Evolutionary conservation across 257 asterid species (phyloP).

Genomic region (Oldenlandia corymbosa): DNA sequence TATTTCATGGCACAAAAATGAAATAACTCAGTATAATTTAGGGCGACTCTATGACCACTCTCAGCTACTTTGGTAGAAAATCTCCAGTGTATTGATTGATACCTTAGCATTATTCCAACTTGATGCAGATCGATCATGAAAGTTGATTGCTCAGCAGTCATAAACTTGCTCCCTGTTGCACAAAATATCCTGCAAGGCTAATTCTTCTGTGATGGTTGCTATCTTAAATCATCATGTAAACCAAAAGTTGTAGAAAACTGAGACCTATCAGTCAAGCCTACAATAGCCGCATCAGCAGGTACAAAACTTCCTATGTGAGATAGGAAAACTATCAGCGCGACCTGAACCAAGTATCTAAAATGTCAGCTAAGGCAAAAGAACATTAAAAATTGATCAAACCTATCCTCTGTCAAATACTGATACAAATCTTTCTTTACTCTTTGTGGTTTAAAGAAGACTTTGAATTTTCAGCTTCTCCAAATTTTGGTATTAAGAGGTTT

Average conservation of each 20-base stretch:
- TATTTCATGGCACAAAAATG: not conserved
- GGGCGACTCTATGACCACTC: not conserved
- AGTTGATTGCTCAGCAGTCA: slow-evolving; percentile 97
- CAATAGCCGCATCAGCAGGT: slow-evolving; percentile 95
- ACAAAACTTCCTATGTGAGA: slow-evolving; percentile 95
- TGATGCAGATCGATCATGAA: slow-evolving; percentile 99
- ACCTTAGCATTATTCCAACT: slow-evolving; percentile 96
- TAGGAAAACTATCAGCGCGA: slow-evolving; percentile 91
- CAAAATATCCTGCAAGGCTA: slow-evolving; percentile 68
- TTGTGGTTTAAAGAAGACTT: not conserved
- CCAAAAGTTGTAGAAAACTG: slow-evolving; percentile 13
- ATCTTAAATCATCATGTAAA: slow-evolving; percentile 9
- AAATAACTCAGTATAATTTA: not conserved
- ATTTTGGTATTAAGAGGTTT: no score
- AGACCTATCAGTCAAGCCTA: slow-evolving; percentile 95
- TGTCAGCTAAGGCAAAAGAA: slow-evolving; percentile 1
- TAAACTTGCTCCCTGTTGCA: slow-evolving; percentile 87
- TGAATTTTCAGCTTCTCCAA: not conserved
- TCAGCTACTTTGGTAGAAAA: not conserved
- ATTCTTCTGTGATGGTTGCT: not conserved
- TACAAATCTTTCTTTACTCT: not conserved
- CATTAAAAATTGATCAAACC: not conserved
- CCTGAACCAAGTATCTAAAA: slow-evolving; percentile 45
- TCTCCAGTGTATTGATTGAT: slow-evolving; percentile 10
- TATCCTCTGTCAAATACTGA: not conserved